These are phyloP conservation scores for Wickerhamiella australiensis DNA, from an alignment of 805 yeast genomes.

Conservation along the genomic window DNA sequence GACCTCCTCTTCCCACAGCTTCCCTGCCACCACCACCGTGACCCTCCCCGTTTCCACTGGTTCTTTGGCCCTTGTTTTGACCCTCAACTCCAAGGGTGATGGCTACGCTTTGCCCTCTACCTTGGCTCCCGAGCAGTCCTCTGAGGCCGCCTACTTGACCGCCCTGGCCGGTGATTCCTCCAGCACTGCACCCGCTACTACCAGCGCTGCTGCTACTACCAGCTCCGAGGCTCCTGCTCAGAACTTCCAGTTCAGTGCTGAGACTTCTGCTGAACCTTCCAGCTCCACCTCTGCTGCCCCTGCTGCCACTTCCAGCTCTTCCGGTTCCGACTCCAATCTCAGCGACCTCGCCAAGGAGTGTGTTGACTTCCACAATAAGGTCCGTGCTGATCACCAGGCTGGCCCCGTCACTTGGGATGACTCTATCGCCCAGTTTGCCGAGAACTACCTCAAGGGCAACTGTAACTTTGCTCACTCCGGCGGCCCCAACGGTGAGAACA, in stretches of 20 bases:
- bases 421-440: slow-evolving; percentile 42
- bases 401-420: slow-evolving; percentile 43
- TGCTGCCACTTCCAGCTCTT: slow-evolving; percentile 21
- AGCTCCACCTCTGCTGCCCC: slow-evolving; percentile 12
- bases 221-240: slow-evolving; percentile 11
- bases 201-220: slow-evolving; percentile 13
- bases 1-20: slow-evolving; percentile 17
- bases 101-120: slow-evolving; percentile 3
- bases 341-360: slow-evolving; percentile 27
- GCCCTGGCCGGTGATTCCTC: slow-evolving; percentile 19
- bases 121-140: slow-evolving; percentile 2
- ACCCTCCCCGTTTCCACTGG: slow-evolving; percentile 18
- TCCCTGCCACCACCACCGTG: slow-evolving; percentile 25
- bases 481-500: slow-evolving; percentile 61
- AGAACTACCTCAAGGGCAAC: slow-evolving; percentile 36
- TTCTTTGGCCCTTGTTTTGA: neutral
- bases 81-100: neutral
- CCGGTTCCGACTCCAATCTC: slow-evolving; percentile 23
- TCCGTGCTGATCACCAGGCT: slow-evolving; percentile 44
- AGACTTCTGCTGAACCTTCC: slow-evolving; percentile 9
- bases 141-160: slow-evolving; percentile 2
- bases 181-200: slow-evolving; percentile 7
- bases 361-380: slow-evolving; percentile 48
- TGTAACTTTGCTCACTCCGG: slow-evolving; percentile 53
- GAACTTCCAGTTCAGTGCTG: slow-evolving; percentile 10